Evolutionary conservation across 2,329 filamentous ascomycete genomes (phyloP).

Genomic region (Macrophomina phaseolina): DNA sequence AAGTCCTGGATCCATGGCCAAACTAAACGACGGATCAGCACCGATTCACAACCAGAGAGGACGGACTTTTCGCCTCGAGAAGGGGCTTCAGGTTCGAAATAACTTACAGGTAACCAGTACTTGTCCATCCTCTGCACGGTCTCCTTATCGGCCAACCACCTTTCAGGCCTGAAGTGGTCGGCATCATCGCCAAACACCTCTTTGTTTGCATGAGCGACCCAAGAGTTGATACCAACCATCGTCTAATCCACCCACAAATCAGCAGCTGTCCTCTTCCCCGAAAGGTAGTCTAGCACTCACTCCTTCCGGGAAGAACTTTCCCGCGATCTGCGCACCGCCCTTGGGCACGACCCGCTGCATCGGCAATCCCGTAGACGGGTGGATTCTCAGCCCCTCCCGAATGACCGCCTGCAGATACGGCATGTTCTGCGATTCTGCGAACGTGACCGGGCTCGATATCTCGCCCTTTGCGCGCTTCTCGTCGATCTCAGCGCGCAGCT

Average conservation of each 20-base stretch:
- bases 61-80: neutral
- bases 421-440: conserved; percentile 16
- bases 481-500: conserved; percentile 6
- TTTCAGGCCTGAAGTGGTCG: conserved; percentile 30
- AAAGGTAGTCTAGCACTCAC: conserved; percentile 6
- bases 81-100: no score
- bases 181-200: conserved; percentile 45
- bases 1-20: conserved; percentile 46
- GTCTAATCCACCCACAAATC: neutral
- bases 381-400: conserved; percentile 36
- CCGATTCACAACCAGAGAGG: no score
- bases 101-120: neutral
- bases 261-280: conserved; percentile 14
- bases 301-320: conserved; percentile 31
- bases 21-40: conserved; percentile 32
- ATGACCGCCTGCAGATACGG: conserved; percentile 27
- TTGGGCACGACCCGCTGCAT: conserved; percentile 2
- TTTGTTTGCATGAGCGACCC: conserved; percentile 45
- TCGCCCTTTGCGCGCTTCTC: conserved; percentile 1
- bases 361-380: neutral
- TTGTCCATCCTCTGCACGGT: neutral
- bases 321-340: neutral
- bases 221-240: conserved; percentile 46
- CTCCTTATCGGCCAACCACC: conserved; percentile 33
- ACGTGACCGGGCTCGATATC: neutral